Conservation (phyloP, 2,329 filamentous ascomycete genomes). For the Colletotrichum scovillei region DNA sequence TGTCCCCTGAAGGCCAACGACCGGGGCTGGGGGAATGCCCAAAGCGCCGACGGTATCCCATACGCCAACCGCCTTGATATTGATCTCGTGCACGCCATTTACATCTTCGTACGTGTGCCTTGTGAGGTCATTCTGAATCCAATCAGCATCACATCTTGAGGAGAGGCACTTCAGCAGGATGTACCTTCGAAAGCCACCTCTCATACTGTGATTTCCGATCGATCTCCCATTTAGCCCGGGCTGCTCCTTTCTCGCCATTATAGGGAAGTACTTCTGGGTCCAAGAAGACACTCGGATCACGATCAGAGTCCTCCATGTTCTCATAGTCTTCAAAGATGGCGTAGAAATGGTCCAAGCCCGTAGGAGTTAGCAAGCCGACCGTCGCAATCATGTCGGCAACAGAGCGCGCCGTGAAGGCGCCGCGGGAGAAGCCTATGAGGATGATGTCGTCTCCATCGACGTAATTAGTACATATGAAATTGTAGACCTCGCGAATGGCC, state of each 20-base stretch:
- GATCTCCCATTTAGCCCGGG: slow-evolving; percentile 33
- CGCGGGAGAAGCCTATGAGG: slow-evolving; percentile 69
- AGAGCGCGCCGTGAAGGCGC: slow-evolving; percentile 67
- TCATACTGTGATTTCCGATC: slow-evolving; percentile 48
- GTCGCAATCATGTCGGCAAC: slow-evolving; percentile 63
- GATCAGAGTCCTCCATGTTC: slow-evolving; percentile 54
- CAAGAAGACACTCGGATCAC: slow-evolving; percentile 56
- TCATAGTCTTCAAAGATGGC: slow-evolving; percentile 67
- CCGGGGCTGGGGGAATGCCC: slow-evolving; percentile 50
- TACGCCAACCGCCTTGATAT: slow-evolving; percentile 46
- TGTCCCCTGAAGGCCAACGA: slow-evolving; percentile 40
- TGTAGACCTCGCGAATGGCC: slow-evolving; percentile 69
- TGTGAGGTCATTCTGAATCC: slow-evolving; percentile 9
- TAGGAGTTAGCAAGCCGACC: slow-evolving; percentile 62
- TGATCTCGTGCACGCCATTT: slow-evolving; percentile 48
- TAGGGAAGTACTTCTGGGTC: slow-evolving; percentile 60
- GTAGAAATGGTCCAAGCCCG: slow-evolving; percentile 65
- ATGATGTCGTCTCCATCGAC: slow-evolving; percentile 66
- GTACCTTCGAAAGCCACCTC: slow-evolving; percentile 54
- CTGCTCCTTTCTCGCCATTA: slow-evolving; percentile 51
- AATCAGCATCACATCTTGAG: not conserved
- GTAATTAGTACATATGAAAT: slow-evolving; percentile 72
- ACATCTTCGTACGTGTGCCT: slow-evolving; percentile 54
- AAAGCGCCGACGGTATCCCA: slow-evolving; percentile 57
- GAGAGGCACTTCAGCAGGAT: slow-evolving; percentile 8